Evolutionary conservation across 371 early-diverging fungal genomes (phyloP).

Genomic region (Mucor plumbeus): DNA sequence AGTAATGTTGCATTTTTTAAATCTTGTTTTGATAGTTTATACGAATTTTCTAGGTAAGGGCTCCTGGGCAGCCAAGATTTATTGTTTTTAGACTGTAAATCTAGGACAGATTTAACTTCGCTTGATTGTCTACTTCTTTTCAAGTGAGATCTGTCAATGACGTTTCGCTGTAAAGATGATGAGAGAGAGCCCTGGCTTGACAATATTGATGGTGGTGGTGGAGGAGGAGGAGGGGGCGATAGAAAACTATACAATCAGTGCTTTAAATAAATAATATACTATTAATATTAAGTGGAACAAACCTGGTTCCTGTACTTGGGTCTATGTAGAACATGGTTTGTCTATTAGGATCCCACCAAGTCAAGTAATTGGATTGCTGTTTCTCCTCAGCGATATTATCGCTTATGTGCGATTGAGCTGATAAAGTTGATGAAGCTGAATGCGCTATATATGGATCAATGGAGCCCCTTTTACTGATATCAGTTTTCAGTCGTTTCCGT

Average conservation of each 20-base stretch:
- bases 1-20: constrained; percentile 49
- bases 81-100: background rate
- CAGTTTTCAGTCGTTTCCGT: background rate
- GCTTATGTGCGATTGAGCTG: background rate
- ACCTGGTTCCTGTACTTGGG: constrained; percentile 22
- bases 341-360: constrained; percentile 21
- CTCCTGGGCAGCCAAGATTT: background rate
- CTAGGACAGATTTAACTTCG: background rate
- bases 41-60: constrained; percentile 11
- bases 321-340: constrained; percentile 19
- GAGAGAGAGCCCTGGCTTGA: background rate
- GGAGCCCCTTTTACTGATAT: background rate
- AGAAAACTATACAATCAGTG: constrained; percentile 8
- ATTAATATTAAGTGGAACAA: background rate
- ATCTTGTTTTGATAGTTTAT: constrained; percentile 40
- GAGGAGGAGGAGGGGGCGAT: background rate
- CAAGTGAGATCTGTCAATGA: constrained; percentile 27
- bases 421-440: background rate
- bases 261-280: background rate
- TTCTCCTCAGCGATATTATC: background rate
- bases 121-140: background rate
- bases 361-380: background rate
- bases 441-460: constrained; percentile 1
- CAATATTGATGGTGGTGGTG: background rate
- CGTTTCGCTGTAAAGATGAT: constrained; percentile 5